A percentile compares a stretch with the other conserved stretches of the same genome.
These are phyloP conservation scores for Neonectria faginata DNA, from an alignment of 2,329 filamentous ascomycete species.

Conservation along the genomic window DNA sequence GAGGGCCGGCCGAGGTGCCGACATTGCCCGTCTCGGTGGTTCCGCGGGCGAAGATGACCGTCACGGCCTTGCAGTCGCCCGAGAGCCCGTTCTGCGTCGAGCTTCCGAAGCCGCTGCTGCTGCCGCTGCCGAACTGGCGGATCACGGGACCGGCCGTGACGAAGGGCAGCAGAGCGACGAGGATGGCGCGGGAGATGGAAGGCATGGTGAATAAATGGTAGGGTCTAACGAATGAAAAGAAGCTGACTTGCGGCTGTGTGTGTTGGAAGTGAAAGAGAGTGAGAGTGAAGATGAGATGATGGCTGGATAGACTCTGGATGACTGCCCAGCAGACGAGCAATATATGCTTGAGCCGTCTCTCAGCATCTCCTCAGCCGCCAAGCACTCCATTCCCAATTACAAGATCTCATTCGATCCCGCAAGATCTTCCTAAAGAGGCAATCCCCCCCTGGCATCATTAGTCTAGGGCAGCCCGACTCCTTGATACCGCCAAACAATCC, in stretches of 20 bases:
- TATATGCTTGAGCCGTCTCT: conserved; percentile 17
- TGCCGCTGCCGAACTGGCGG: conserved; percentile 24
- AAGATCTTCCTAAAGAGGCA: conserved; percentile 23
- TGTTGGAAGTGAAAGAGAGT: conserved; percentile 20
- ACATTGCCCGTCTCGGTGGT: conserved; percentile 66
- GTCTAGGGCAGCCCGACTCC: conserved; percentile 12
- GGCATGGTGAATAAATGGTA: conserved; percentile 34
- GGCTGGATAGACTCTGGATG: conserved; percentile 2
- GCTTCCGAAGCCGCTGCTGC: conserved; percentile 26
- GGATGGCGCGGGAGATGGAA: conserved; percentile 33
- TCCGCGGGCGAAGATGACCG: conserved; percentile 68
- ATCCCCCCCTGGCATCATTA: conserved; percentile 6
- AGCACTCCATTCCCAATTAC: conserved; percentile 1
- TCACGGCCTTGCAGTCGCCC: conserved; percentile 52
- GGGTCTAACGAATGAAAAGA: conserved; percentile 23
- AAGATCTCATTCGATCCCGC: conserved; percentile 11
- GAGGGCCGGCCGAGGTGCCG: conserved; percentile 61
- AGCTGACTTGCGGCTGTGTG: conserved; percentile 18
- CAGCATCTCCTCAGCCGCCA: neutral
- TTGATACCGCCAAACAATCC: neutral
- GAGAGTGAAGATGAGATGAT: neutral
- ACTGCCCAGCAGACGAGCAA: neutral
- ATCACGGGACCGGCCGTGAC: conserved; percentile 40
- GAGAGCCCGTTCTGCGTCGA: conserved; percentile 42
- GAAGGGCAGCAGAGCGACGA: conserved; percentile 40